Base-by-base conservation (phyloP, 2,329 filamentous ascomycete species). In the Monilinia fructicola region DNA sequence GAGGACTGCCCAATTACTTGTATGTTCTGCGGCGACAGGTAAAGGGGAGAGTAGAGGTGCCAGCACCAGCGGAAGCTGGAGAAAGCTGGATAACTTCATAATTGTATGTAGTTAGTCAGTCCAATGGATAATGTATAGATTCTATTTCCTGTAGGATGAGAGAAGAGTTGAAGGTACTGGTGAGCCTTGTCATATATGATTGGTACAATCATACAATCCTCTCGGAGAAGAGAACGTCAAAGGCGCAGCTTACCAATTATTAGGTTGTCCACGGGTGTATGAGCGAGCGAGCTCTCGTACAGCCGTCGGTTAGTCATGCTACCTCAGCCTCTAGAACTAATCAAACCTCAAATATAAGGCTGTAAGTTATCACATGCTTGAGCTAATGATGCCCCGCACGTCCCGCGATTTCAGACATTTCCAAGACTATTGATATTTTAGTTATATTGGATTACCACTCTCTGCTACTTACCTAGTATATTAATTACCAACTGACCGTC, bases 1-100 rank as follows among this genome's bases (percentile, higher is more conserved):
- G n/a, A 99, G 88, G 69, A 99, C 95, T 12, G 95, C 95, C 95
- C 95, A 99, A 80, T 99, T 99, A 77, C 92, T 97, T 21, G 95
- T 99, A 80, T 99, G 95, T 74, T 94, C 90, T 71, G 87, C 86
- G 38, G 78, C 77, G 31, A 74, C 73, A 50, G 71, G 61, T 11
- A 68, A 40, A 11, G 82, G 77, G 65, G 79, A 77, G 56, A 87
- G 76, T 66, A 86, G 73, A 67, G 81, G 73, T 52, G 81, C 78
- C 55, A 86, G 77, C 71, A 81, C 79, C 50, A 82, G 79, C 58
- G 84, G 76, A 21, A 76, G 58, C 52, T 72, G 70, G 26, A 75
- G 68, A 64, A 82, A 72, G 65, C 71, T 77, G 23, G 78, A 78
- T 53, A 84, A 76, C 78, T 84, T 85, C 85, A 88, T 88, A 70